Base-by-base conservation (phyloP, 2,329 filamentous ascomycete genomes). In the Juglanconis sp. region DNA sequence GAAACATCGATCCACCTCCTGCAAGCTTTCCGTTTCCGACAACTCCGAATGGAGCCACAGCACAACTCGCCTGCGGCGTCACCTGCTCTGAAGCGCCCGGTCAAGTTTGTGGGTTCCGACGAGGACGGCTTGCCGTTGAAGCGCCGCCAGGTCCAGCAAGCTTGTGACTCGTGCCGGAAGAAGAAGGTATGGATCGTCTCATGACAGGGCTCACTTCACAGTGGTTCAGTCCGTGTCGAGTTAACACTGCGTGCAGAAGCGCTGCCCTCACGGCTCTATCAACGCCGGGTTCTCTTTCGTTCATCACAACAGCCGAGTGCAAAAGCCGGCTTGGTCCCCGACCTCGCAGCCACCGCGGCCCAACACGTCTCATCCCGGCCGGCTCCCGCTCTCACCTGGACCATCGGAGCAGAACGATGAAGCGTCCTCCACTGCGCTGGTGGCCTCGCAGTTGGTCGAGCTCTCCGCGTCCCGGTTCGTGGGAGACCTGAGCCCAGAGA, bases 41-140 rank as follows among this genome's bases (percentile, higher is more conserved):
- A 48, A 48, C 46, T 48, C 46, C 46, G 46, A 46, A 48, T 48
- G 46, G 46, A 48, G 46, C 24, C 46, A 11, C 46, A 48, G 24
- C 46, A 30, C 8, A 5, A 48, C 15, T 24, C 17, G 46, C 46
- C 46, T 7, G 15, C 46, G 46, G 15, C 24, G 17, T 17, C 46
- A 11, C 35, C 56, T 40, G 51, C 53, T 35, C 54, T 47, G 46
- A 54, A 60, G 57, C 44, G 50, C 46, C 36, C 72, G 58, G 81
- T 86, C 70, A 84, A 80, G 67, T 87, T 86, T 68, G 79, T 87
- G 60, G 81, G 78, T 56, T 81, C 82, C 11, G 81, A 86, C 69
- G 74, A 75, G 5, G 74, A 74, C 31, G 83, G 82, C 17, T 71
- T 85, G 60, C 83, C 83, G 4, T 74, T 83, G 57, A 87, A 87